A percentile compares a stretch with the other conserved stretches of the same genome.
Conservation (phyloP, 1,284 basidiomycete species). For the Meira miltonrushii region DNA sequence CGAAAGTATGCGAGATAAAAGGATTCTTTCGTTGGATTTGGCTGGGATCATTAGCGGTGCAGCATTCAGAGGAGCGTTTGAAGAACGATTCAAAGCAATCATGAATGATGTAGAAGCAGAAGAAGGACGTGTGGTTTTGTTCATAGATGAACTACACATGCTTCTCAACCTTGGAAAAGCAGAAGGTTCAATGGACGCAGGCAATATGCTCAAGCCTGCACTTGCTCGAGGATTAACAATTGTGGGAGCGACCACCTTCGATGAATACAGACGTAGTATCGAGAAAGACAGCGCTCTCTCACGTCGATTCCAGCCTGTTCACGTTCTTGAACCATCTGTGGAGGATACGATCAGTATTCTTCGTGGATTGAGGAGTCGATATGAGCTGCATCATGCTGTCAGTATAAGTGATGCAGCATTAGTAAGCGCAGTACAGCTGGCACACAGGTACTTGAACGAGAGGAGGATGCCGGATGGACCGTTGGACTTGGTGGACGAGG, state of each 20-base stretch:
- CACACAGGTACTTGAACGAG: conserved; percentile 77
- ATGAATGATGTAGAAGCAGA: conserved; percentile 80
- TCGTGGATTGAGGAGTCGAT: conserved; percentile 78
- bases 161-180: conserved; percentile 46
- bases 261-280: conserved; percentile 91
- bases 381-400: conserved; percentile 60
- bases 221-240: conserved; percentile 72
- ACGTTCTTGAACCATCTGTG: conserved; percentile 86
- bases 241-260: conserved; percentile 89
- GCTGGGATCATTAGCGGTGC: conserved; percentile 93
- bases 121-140: conserved; percentile 72
- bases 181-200: conserved; percentile 46
- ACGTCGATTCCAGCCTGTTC: conserved; percentile 81
- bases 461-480: conserved; percentile 51
- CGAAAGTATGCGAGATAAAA: conserved; percentile 52
- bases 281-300: conserved; percentile 83
- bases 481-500: conserved; percentile 52
- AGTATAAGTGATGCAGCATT: conserved; percentile 82
- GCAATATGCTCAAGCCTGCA: conserved; percentile 52
- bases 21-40: conserved; percentile 71
- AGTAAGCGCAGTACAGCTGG: conserved; percentile 83
- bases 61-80: conserved; percentile 94
- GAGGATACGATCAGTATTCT: conserved; percentile 88
- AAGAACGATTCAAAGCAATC: conserved; percentile 91
- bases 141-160: conserved; percentile 73